Percentiles rank a stretch among this genome's conserved stretches.
phyloP scores from a whole-genome alignment of 2,329 filamentous ascomycete species.

The Trichoderma semiorbis region DNA sequence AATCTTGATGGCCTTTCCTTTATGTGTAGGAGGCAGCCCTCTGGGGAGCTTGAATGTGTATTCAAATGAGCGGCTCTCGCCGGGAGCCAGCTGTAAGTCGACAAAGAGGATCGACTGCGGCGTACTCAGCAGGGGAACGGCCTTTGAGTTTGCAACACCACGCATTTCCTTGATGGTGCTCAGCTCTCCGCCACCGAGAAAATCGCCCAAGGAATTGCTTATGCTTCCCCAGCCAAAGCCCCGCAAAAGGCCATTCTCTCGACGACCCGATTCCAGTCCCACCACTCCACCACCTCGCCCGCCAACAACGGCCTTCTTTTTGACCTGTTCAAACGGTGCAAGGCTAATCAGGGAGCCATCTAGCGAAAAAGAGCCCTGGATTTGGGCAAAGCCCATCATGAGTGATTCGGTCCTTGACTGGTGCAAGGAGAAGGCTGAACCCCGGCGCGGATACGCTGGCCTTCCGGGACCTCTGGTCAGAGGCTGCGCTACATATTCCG shows the following conservation, averaged over 20 bases:
- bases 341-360: slow-evolving; percentile 90
- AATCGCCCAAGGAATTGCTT: slow-evolving; percentile 80
- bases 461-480: slow-evolving; percentile 33
- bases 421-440: slow-evolving; percentile 43
- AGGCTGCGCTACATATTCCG: slow-evolving; percentile 70
- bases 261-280: slow-evolving; percentile 69
- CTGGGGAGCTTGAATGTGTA: slow-evolving; percentile 84
- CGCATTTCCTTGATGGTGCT: slow-evolving; percentile 97
- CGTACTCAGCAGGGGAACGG: slow-evolving; percentile 87
- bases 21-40: slow-evolving; percentile 86
- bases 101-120: slow-evolving; percentile 96
- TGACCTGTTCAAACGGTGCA: slow-evolving; percentile 89
- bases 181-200: slow-evolving; percentile 81
- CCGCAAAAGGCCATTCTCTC: slow-evolving; percentile 75
- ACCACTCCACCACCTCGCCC: slow-evolving; percentile 85
- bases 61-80: slow-evolving; percentile 82
- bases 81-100: slow-evolving; percentile 79
- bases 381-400: slow-evolving; percentile 97
- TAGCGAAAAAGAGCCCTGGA: slow-evolving; percentile 86
- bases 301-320: slow-evolving; percentile 85
- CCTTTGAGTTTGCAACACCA: slow-evolving; percentile 77
- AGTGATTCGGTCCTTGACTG: slow-evolving; percentile 63
- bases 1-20: slow-evolving; percentile 91
- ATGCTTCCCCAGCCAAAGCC: slow-evolving; percentile 85
- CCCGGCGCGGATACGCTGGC: slow-evolving; percentile 46